Evolutionary conservation across 768 basidiomycete species (phyloP).

Genomic region (Amanita rubescens): DNA sequence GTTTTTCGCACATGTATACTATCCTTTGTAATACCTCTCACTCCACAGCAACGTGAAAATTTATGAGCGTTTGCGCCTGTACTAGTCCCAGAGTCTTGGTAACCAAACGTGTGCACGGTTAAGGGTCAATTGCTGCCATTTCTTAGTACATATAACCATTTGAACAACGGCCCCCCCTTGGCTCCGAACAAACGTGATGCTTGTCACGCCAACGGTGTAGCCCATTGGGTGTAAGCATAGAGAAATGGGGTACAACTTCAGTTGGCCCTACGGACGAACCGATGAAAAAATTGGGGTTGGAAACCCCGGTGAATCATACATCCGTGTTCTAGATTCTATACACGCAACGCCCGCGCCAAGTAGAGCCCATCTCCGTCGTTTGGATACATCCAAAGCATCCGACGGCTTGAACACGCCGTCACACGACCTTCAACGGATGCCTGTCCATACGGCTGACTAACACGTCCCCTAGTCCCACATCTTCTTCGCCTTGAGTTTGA

Average conservation of each 20-base stretch:
- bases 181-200: background rate
- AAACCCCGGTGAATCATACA: background rate
- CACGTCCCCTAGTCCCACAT: slow-evolving; percentile 45
- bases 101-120: no score
- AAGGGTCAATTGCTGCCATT: no score
- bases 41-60: no score
- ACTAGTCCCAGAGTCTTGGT: no score
- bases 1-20: no score
- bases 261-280: background rate
- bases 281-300: background rate
- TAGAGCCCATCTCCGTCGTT: background rate
- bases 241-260: background rate
- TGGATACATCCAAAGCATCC: background rate
- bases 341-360: background rate
- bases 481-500: slow-evolving; percentile 20
- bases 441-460: slow-evolving; percentile 64
- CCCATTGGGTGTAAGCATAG: background rate
- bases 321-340: background rate
- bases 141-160: no score
- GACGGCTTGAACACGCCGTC: slow-evolving; percentile 11
- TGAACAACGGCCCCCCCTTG: no score
- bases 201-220: background rate
- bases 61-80: no score
- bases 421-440: slow-evolving; percentile 71
- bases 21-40: no score